phyloP scores from a whole-genome alignment of 1,139 yeast species.

The Pichia sp. region DNA sequence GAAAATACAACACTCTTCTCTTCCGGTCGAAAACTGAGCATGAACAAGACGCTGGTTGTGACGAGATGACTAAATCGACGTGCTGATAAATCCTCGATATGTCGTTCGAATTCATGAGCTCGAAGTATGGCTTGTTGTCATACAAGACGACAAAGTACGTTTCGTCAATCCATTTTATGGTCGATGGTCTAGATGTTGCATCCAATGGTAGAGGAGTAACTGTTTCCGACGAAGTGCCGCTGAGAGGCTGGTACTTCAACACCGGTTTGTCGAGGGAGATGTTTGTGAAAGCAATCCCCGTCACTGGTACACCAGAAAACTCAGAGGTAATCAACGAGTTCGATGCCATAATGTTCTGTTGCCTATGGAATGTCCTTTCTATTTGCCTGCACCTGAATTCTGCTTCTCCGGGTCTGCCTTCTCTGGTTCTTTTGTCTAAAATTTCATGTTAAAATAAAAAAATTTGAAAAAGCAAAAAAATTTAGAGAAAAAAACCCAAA shows the following conservation, averaged over 20 bases:
- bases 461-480: background rate
- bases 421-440: background rate
- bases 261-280: constrained; percentile 73
- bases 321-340: constrained; percentile 13
- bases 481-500: too few species aligned
- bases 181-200: constrained; percentile 7
- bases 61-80: constrained; percentile 6
- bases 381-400: too few species aligned
- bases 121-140: constrained; percentile 16
- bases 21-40: constrained; percentile 6
- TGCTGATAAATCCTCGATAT: constrained; percentile 8
- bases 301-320: constrained; percentile 8
- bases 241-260: constrained; percentile 54
- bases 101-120: constrained; percentile 12
- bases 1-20: constrained; percentile 6
- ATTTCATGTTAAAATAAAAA: background rate
- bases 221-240: constrained; percentile 1
- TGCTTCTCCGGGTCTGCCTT: background rate
- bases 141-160: constrained; percentile 12
- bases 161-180: constrained; percentile 15
- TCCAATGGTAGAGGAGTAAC: constrained; percentile 13
- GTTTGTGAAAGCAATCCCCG: constrained; percentile 51
- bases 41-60: constrained; percentile 14
- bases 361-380: too few species aligned
- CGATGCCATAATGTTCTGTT: background rate